Conservation (phyloP, 179 eudicot species). For the Camellia oleifera region DNA sequence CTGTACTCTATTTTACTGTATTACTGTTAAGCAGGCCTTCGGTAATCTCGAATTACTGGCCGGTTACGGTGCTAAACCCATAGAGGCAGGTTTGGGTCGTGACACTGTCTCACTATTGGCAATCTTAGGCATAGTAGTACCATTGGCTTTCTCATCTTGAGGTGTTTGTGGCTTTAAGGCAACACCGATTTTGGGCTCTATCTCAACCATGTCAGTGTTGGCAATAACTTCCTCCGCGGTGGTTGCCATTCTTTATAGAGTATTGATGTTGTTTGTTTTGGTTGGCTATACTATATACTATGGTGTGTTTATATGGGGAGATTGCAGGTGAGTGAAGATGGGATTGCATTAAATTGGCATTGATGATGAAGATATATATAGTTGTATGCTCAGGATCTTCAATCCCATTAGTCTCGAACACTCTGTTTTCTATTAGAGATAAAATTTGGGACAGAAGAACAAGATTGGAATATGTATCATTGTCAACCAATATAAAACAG, state of each 20-base stretch:
- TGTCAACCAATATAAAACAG: too few relatives aligned
- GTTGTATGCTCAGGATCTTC: too few relatives aligned
- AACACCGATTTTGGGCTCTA: slow-evolving; percentile 28
- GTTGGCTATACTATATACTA: not conserved
- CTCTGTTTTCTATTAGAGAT: too few relatives aligned
- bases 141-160: not conserved
- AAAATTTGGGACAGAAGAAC: too few relatives aligned
- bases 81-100: too few relatives aligned
- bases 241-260: slow-evolving; percentile 26
- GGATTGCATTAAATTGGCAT: not conserved
- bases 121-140: not conserved
- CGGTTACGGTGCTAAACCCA: too few relatives aligned
- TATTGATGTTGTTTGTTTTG: not conserved
- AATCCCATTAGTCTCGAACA: too few relatives aligned
- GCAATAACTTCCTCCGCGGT: slow-evolving; percentile 24
- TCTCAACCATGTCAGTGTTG: slow-evolving; percentile 29
- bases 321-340: slow-evolving; percentile 14
- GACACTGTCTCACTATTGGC: not conserved
- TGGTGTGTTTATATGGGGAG: slow-evolving; percentile 12
- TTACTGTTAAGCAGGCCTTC: too few relatives aligned
- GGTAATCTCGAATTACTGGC: too few relatives aligned
- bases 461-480: too few relatives aligned
- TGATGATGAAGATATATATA: not conserved
- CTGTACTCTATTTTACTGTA: too few relatives aligned
- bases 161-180: too few relatives aligned